Evolutionary conservation across 257 asterid species (phyloP), one percentile per base, ranked within the genome.

Genomic region (Knoxia roxburghii): DNA sequence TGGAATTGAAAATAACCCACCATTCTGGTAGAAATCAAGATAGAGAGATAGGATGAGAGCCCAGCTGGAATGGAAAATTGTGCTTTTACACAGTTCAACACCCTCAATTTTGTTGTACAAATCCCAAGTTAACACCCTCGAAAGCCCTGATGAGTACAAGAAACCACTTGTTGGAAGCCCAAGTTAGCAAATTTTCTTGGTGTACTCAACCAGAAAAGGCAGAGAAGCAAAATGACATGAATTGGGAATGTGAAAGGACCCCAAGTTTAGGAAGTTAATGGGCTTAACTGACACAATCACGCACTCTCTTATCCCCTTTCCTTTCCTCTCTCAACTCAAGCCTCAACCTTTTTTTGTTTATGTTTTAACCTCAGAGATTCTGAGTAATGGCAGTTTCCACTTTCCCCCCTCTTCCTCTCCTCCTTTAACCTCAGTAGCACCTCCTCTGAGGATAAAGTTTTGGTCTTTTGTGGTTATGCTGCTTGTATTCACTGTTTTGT

Each of bases 221-320:
- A 58, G n/a, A 48, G 5, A 66, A 61, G 24, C 49, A 23, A 32
- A 40, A 65, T 41, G 61, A 45, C 24, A 67, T 14, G 23, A 48
- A 65, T 32, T 65, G 43, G 61, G 51, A 21, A 21, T 51, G 21
- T 39, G 70, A 39, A 49, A 48, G 32, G 60, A 32, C 46, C 32
- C 69, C 46, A 49, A 49, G 59, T 64, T 64, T 55, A 45, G 63
- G 54, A 65, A 23, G 62, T 48, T 13, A 23, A 20, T 37, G 67
- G 69, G 43, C 45, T 64, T 35, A 62, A 72, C 76, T 48, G 67
- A 46, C 61, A 53, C 76, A 53, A 10, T 40, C 20, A 17, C 70
- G 21, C 50, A 14, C 54, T 27, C 54, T 26, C 26, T 11, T 43
- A 68, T 64, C 60, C 64, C 32, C 70, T 37, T 9, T 37, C 41